Conservation (phyloP, 306 rosid genomes). For the Trichosanthes cucumerina region DNA sequence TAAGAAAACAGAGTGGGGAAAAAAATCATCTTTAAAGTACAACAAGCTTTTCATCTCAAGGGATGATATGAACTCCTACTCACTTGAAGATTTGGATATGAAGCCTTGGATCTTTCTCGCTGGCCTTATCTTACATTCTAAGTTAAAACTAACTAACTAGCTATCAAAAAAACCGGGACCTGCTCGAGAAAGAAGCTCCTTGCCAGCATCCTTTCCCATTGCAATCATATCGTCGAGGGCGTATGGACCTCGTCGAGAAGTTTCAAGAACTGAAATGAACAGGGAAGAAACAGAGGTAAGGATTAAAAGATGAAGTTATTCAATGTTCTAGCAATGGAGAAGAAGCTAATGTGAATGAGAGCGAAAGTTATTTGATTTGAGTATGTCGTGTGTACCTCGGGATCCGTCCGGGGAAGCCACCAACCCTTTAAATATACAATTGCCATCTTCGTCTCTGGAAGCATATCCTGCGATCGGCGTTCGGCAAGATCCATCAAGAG, state of each 20-base stretch:
- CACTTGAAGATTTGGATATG: background rate
- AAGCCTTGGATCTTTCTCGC: slow-evolving; percentile 3
- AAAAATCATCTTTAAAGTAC: background rate
- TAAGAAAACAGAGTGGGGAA: background rate
- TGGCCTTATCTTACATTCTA: background rate
- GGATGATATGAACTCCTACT: slow-evolving; percentile 3
- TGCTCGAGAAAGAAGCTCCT: slow-evolving; percentile 75
- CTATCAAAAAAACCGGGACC: slow-evolving; percentile 69
- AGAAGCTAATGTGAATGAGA: background rate
- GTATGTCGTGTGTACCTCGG: slow-evolving; percentile 35
- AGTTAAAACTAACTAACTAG: slow-evolving; percentile 12
- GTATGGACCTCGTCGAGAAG: slow-evolving; percentile 61
- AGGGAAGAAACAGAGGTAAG: background rate
- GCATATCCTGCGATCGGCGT: slow-evolving; percentile 93
- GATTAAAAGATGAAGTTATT: background rate
- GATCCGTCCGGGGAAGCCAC: slow-evolving; percentile 84
- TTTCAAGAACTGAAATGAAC: slow-evolving; percentile 51
- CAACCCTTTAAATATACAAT: slow-evolving; percentile 72
- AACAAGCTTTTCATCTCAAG: slow-evolving; percentile 3
- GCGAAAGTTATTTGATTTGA: background rate
- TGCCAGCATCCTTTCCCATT: slow-evolving; percentile 82
- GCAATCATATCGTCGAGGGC: slow-evolving; percentile 54
- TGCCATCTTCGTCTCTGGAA: slow-evolving; percentile 49
- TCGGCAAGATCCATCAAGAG: slow-evolving; percentile 81
- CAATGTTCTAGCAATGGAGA: slow-evolving; percentile 1